A percentile compares a stretch with the other conserved stretches of the same genome.
These are phyloP conservation scores for Sporothrix variecibatus DNA, from an alignment of 2,329 filamentous ascomycete species.

Conservation along the genomic window DNA sequence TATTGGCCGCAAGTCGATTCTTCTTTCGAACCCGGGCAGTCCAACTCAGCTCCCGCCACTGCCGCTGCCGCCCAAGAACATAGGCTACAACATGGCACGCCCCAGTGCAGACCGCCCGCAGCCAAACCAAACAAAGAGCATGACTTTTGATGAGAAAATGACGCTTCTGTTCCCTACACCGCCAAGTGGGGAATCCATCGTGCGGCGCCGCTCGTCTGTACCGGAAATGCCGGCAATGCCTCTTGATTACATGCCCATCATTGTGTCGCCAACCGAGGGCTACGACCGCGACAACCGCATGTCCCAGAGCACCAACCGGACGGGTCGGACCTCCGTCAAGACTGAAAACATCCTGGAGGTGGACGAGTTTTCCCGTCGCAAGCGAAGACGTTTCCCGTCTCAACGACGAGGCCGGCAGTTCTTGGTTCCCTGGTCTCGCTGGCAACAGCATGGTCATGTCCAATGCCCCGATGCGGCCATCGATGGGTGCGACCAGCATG, in stretches of 20 bases:
- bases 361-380: slow-evolving; percentile 35
- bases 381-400: neutral
- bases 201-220: slow-evolving; percentile 44
- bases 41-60: slow-evolving; percentile 55
- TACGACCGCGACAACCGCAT: slow-evolving; percentile 32
- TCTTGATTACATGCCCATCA: slow-evolving; percentile 34
- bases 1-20: slow-evolving; percentile 47
- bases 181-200: slow-evolving; percentile 33
- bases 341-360: slow-evolving; percentile 47
- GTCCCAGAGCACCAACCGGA: slow-evolving; percentile 41
- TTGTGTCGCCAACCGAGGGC: slow-evolving; percentile 31
- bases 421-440: slow-evolving; percentile 44
- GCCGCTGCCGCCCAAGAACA: slow-evolving; percentile 54
- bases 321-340: slow-evolving; percentile 42
- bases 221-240: slow-evolving; percentile 49
- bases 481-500: slow-evolving; percentile 27
- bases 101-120: slow-evolving; percentile 41
- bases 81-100: slow-evolving; percentile 31
- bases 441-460: slow-evolving; percentile 25
- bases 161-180: slow-evolving; percentile 50
- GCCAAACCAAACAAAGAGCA: slow-evolving; percentile 58
- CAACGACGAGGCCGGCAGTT: slow-evolving; percentile 41
- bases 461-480: slow-evolving; percentile 24
- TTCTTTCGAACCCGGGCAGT: slow-evolving; percentile 48
- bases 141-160: slow-evolving; percentile 62